Percentiles rank a stretch among this genome's conserved stretches.
These are phyloP conservation scores for Trypanosomatidae sp. DNA, from an alignment of 208 protist genomes.

Conservation along the genomic window DNA sequence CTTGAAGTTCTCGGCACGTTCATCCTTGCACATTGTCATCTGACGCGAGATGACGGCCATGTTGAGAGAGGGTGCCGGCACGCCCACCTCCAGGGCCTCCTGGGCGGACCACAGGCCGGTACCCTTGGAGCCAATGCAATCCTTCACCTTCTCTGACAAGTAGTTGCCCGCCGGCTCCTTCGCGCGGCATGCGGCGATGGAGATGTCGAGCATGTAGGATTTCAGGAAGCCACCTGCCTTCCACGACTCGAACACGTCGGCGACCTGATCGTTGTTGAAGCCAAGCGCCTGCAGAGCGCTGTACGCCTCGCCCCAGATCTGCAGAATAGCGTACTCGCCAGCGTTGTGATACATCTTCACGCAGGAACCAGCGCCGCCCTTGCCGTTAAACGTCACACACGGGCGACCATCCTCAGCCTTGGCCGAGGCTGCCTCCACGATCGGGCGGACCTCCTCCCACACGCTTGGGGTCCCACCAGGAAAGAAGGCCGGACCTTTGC, in stretches of 20 bases:
- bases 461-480: slow-evolving; percentile 94
- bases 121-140: slow-evolving; percentile 97
- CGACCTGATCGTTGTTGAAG: slow-evolving; percentile 93
- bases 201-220: slow-evolving; percentile 99
- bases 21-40: slow-evolving; percentile 92
- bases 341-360: slow-evolving; percentile 99
- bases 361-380: slow-evolving; percentile 97
- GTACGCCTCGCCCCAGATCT: slow-evolving; percentile 97
- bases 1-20: slow-evolving; percentile 85
- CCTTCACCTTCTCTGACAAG: slow-evolving; percentile 96
- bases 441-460: slow-evolving; percentile 93
- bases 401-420: slow-evolving; percentile 94
- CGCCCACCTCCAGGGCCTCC: slow-evolving; percentile 92
- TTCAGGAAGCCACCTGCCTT: slow-evolving; percentile 93
- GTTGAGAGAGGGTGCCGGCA: slow-evolving; percentile 91
- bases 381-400: slow-evolving; percentile 95
- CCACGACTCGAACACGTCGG: slow-evolving; percentile 93
- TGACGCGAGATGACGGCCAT: slow-evolving; percentile 94
- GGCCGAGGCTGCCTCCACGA: slow-evolving; percentile 96
- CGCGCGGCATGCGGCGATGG: slow-evolving; percentile 92
- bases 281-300: slow-evolving; percentile 89
- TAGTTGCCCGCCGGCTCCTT: slow-evolving; percentile 87
- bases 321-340: slow-evolving; percentile 99
- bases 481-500: slow-evolving; percentile 98
- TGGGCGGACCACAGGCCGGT: slow-evolving; percentile 97